phyloP scores from a whole-genome alignment of 139 green algal genomes.

The Chlamydomonas incerta region DNA sequence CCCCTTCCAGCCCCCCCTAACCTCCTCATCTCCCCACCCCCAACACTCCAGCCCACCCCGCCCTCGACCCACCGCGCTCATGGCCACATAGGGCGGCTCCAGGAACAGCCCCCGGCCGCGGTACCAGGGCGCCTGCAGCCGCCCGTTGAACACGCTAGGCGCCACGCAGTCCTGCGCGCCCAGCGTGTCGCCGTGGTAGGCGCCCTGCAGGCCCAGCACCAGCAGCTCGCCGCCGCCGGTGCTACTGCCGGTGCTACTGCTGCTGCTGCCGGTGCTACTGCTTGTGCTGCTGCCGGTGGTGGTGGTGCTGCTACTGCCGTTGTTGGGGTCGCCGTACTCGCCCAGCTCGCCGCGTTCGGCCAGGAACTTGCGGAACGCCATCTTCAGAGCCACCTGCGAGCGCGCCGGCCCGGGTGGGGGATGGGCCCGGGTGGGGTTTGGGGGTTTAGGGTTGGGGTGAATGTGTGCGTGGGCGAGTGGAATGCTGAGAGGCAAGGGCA shows the following conservation, averaged over 20 bases:
- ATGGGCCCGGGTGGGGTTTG: too few species aligned
- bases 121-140: constrained; percentile 84
- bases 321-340: neutral
- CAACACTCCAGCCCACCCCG: constrained; percentile 9
- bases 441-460: too few species aligned
- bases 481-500: too few species aligned
- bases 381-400: constrained; percentile 92
- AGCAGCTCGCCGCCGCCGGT: constrained; percentile 49
- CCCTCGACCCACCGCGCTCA: constrained; percentile 63
- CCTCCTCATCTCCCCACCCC: neutral
- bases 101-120: constrained; percentile 83
- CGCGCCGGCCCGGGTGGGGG: too few species aligned
- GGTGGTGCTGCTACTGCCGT: neutral
- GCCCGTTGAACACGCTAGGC: constrained; percentile 83
- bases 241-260: too few species aligned
- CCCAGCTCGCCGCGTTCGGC: constrained; percentile 32
- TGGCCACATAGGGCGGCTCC: constrained; percentile 72
- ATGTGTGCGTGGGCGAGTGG: too few species aligned
- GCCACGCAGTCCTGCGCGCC: constrained; percentile 91
- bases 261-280: neutral
- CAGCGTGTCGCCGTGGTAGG: constrained; percentile 98
- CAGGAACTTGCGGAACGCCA: constrained; percentile 86
- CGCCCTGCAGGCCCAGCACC: constrained; percentile 88
- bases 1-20: neutral
- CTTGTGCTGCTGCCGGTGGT: neutral